phyloP scores from a whole-genome alignment of 306 rosid species.

The Styphnolobium japonicum region DNA sequence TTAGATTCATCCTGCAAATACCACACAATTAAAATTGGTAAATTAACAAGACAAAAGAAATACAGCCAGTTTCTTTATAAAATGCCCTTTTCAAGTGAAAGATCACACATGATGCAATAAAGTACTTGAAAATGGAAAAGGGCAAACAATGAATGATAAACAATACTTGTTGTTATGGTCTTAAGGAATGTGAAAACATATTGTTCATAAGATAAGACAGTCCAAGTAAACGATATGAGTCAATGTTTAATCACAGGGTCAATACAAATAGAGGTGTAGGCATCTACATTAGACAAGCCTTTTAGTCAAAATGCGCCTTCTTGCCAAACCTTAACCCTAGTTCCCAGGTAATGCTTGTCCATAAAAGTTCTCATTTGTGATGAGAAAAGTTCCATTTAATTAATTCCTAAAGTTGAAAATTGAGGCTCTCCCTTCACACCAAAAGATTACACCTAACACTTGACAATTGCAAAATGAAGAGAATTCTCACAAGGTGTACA shows the following conservation, averaged over 20 bases:
- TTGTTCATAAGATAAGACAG: background rate
- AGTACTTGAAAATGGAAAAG: background rate
- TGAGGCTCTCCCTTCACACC: background rate
- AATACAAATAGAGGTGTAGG: background rate
- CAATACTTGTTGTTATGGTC: background rate
- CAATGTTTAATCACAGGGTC: background rate
- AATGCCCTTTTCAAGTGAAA: background rate
- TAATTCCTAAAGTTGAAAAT: background rate
- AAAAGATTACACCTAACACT: slow-evolving; percentile 13
- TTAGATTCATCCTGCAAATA: slow-evolving; percentile 57
- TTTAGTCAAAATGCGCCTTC: background rate
- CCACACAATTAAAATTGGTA: slow-evolving; percentile 3
- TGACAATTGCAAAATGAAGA: background rate
- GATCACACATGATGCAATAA: background rate
- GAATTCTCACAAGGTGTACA: background rate
- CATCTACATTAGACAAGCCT: background rate
- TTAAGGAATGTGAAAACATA: background rate
- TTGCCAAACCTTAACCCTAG: background rate
- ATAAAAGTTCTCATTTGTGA: background rate
- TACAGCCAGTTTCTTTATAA: background rate
- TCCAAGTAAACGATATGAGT: background rate
- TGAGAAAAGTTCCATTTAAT: background rate
- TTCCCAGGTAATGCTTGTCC: background rate
- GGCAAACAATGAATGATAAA: background rate
- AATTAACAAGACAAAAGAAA: background rate